These are phyloP conservation scores for Rhododendron henanense DNA, from an alignment of 148 eudicot genomes.

Conservation along the genomic window DNA sequence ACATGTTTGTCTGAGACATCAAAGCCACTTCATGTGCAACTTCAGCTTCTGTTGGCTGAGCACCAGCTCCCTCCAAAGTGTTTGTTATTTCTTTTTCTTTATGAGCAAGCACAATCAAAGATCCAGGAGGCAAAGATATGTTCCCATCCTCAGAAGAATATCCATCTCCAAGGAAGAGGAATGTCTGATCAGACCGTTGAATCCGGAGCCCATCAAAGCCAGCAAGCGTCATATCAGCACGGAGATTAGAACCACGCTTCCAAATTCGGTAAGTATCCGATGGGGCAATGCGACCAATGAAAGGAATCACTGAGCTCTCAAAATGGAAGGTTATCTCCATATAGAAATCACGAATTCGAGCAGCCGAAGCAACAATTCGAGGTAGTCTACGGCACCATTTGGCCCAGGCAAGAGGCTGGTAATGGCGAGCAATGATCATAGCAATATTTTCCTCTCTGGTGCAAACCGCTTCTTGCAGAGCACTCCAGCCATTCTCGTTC, in stretches of 20 bases:
- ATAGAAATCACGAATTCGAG: constrained; percentile 83
- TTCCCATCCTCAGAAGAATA: constrained; percentile 58
- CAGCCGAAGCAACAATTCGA: constrained; percentile 70
- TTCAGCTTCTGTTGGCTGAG: constrained; percentile 82
- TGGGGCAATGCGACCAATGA: constrained; percentile 82
- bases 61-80: constrained; percentile 89
- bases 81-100: constrained; percentile 80
- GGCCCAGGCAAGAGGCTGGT: constrained; percentile 92
- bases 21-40: constrained; percentile 84
- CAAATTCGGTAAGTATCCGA: constrained; percentile 91
- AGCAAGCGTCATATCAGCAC: constrained; percentile 95
- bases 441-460: constrained; percentile 78
- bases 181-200: constrained; percentile 88
- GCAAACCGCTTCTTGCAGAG: constrained; percentile 93
- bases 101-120: constrained; percentile 76
- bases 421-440: constrained; percentile 80
- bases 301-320: constrained; percentile 93
- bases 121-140: constrained; percentile 67
- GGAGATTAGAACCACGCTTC: constrained; percentile 89
- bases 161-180: constrained; percentile 89
- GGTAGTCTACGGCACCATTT: constrained; percentile 98
- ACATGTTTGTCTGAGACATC: constrained; percentile 91
- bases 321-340: constrained; percentile 94
- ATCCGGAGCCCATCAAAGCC: constrained; percentile 94
- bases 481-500: constrained; percentile 92